Evolutionary conservation across 2,329 filamentous ascomycete species (phyloP), one percentile per base, ranked within the genome.

Genomic region (Didymella pinodella): DNA sequence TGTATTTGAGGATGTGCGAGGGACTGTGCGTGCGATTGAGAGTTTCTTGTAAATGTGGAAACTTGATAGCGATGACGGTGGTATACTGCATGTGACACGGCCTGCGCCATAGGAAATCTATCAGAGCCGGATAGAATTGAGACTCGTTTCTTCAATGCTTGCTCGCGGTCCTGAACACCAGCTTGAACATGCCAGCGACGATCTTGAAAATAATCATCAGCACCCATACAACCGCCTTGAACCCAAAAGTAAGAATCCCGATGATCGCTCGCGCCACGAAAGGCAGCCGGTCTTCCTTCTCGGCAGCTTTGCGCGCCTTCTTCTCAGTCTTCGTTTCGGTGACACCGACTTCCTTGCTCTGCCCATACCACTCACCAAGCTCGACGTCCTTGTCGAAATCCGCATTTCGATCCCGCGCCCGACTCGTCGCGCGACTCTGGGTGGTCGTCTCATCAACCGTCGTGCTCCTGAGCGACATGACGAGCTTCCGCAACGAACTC

Each of bases 221-320:
- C 43, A 81, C 72, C 61, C 76, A 80, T 2, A 81, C 76, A 2
- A 78, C 72, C 1, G 75, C 71, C 65, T 79, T 81, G 53, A 82
- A 76, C 5, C 71, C 73, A 62, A 81, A 75, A 0, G 74, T 77
- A 32, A 81, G 57, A 25, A 81, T 60, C 1, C 67, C 68, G 4
- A 82, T 71, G 5, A 80, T 68, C 2, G 73, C 76, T 31, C 77
- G 69, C 20, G 77, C 74, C 12, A 80, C 61, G 28, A 75, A 69
- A 12, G 78, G 78, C 38, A 81, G 56, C 53, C 75, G 75, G 7
- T 75, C 70, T 49, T 75, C 63, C 4, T 76, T 70, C 16, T 75
- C 72, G 50, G 70, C 53, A 50, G 72, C 65, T 16, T 71, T 72
- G 7, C 65, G 55, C 40, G 72, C 69, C 52, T 71, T 74, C 60